Base-by-base conservation (phyloP, 2,329 filamentous ascomycete genomes). In the Pseudogymnoascus sp. region DNA sequence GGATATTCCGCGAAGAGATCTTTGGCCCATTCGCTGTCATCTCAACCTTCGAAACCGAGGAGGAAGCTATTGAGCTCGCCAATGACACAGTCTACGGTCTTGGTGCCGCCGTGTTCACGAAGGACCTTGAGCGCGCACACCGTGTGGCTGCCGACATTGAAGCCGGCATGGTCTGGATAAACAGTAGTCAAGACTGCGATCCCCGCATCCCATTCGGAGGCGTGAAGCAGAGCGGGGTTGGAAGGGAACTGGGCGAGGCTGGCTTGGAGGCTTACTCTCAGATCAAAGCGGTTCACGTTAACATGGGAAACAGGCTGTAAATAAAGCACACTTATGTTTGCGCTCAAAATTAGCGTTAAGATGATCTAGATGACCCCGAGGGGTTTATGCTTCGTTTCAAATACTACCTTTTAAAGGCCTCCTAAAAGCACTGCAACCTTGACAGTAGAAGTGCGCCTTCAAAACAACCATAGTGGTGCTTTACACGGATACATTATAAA, bases 211-310 rank as follows among this genome's bases (percentile, higher is more conserved):
- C 67, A 18, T 94, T 94, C 71, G 90, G 90, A 14, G 90, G 90
- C 67, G 87, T 94, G 56, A 94, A 94, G 77, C 81, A 91, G 77
- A 90, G 86, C 69, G 90, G 90, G 1, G 92, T 92, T 69, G 90
- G 90, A 2, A 79, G 89, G 47, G 91, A 94, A 70, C 82, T 79
- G 31, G 85, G 85, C n/a, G 87, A 86, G 73, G 84, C 86, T 66
- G 84, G 31, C 31, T 8, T 33, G 31, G 31, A 33, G 7, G 31
- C 31, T 33, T 33, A 33, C 31, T 61, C 16, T 25, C 35, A 59
- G 35, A 59, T 59, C 7, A 33, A 18, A 18, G 10, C 53, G 25
- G 28, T 59, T 16, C 28, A 11, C 28, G n/a, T 31, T 31, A 18
- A 59, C 28, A 18, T 16, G 14, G 53, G 53, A 25, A 31, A 25